Evolutionary conservation across 2,329 filamentous ascomycete species (phyloP).

Genomic region (Monosporascus cannonballus): DNA sequence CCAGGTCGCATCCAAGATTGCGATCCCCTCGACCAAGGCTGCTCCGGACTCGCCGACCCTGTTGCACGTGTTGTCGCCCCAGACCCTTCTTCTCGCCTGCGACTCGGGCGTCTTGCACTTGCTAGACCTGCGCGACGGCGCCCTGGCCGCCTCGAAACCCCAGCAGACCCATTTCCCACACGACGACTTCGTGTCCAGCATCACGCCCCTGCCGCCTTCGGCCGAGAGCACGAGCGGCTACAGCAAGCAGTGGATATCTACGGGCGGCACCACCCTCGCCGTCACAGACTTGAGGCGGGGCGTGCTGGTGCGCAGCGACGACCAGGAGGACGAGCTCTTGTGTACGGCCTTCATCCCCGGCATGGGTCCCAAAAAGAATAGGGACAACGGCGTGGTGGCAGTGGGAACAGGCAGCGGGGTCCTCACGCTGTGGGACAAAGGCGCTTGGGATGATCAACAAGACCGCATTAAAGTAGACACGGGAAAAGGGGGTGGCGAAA

Average conservation of each 20-base stretch:
- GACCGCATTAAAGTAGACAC: constrained; percentile 75
- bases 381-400: constrained; percentile 68
- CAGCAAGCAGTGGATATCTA: constrained; percentile 91
- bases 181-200: constrained; percentile 84
- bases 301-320: constrained; percentile 81
- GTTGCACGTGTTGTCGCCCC: constrained; percentile 77
- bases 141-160: constrained; percentile 54
- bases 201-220: constrained; percentile 76
- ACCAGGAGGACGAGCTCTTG: constrained; percentile 92
- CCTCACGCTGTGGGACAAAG: constrained; percentile 88
- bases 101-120: constrained; percentile 87
- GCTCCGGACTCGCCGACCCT: constrained; percentile 69
- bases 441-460: constrained; percentile 91
- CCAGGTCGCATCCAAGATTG: constrained; percentile 74
- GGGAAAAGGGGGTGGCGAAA: constrained; percentile 61
- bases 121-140: constrained; percentile 68
- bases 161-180: constrained; percentile 81
- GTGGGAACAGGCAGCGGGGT: constrained; percentile 73
- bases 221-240: constrained; percentile 80
- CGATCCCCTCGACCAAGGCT: constrained; percentile 54
- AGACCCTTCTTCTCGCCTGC: constrained; percentile 81
- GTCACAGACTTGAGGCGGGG: constrained; percentile 84
- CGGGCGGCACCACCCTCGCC: constrained; percentile 83
- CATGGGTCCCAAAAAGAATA: constrained; percentile 58
- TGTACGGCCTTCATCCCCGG: constrained; percentile 73